Percentiles rank a stretch among this genome's conserved stretches.
phyloP scores from a whole-genome alignment of 192 early-diverging fungal genomes.

The Podila verticillata region DNA sequence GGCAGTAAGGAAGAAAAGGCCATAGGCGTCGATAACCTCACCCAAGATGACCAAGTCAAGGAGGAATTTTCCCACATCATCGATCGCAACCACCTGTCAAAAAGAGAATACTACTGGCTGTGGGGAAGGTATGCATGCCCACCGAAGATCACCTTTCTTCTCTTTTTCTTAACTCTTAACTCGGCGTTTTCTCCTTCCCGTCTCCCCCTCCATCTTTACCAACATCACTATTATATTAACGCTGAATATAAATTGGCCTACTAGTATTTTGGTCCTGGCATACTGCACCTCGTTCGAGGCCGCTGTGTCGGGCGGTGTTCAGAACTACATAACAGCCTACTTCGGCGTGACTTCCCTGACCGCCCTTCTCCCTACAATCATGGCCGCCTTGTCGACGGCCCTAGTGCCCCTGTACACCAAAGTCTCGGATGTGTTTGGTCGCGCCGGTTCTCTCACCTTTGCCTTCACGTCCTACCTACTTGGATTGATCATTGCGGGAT shows the following conservation, averaged over 20 bases:
- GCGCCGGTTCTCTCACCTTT: neutral
- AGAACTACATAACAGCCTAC: neutral
- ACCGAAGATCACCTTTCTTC: no score
- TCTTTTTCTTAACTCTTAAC: no score
- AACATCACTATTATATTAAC: neutral
- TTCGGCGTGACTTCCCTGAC: neutral
- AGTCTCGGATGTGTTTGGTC: slow-evolving; percentile 4
- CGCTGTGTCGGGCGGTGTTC: neutral
- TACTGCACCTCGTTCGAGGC: neutral
- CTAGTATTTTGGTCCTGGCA: neutral
- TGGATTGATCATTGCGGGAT: neutral
- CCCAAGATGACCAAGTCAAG: neutral
- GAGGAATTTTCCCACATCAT: slow-evolving; percentile 9
- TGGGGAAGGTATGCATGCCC: neutral
- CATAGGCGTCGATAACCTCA: neutral
- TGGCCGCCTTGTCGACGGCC: neutral
- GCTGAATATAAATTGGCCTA: neutral
- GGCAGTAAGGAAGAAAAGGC: neutral
- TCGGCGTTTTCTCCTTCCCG: no score
- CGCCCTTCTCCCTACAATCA: neutral
- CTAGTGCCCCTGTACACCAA: slow-evolving; percentile 2
- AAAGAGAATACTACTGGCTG: neutral
- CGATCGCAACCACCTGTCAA: slow-evolving; percentile 11
- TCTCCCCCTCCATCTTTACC: neutral
- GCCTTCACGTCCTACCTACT: neutral